These are phyloP conservation scores for Xerocomus amazonicus DNA, from an alignment of 1,284 basidiomycete genomes.

Conservation along the genomic window DNA sequence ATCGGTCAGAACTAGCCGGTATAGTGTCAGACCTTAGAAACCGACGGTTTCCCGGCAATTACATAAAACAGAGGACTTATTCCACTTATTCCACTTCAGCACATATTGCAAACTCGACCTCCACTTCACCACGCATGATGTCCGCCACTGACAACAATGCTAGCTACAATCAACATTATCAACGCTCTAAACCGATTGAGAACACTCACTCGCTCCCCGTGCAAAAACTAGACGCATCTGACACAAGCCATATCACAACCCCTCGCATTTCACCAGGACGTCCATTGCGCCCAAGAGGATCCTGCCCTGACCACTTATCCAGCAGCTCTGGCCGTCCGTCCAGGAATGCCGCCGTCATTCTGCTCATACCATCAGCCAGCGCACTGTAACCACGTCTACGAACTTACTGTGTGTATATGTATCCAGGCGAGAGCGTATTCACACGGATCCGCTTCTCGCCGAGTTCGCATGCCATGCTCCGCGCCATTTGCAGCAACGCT, in stretches of 20 bases:
- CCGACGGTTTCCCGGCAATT: too few species aligned
- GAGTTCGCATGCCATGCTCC: conserved; percentile 83
- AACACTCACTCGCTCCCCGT: conserved; percentile 70
- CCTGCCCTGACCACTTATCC: conserved; percentile 70
- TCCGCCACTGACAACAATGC: conserved; percentile 69
- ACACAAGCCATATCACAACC: conserved; percentile 75
- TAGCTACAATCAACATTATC: conserved; percentile 26
- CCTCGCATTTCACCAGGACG: conserved; percentile 75
- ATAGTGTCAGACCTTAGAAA: too few species aligned
- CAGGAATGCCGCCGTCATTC: conserved; percentile 77
- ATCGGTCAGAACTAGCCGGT: too few species aligned
- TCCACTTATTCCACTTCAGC: too few species aligned
- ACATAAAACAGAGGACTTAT: too few species aligned
- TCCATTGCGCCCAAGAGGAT: conserved; percentile 74
- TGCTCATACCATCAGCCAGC: conserved; percentile 18
- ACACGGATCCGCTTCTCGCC: conserved; percentile 69
- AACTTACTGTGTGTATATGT: conserved; percentile 66
- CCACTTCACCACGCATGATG: conserved; percentile 61
- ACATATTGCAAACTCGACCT: not conserved
- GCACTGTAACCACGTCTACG: not conserved
- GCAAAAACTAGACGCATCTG: conserved; percentile 72
- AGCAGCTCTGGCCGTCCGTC: conserved; percentile 67
- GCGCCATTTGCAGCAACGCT: conserved; percentile 77
- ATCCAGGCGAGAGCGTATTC: conserved; percentile 72
- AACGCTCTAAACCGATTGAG: not conserved